Conservation (phyloP, 768 basidiomycete species). For the Lentinula lateritia region DNA sequence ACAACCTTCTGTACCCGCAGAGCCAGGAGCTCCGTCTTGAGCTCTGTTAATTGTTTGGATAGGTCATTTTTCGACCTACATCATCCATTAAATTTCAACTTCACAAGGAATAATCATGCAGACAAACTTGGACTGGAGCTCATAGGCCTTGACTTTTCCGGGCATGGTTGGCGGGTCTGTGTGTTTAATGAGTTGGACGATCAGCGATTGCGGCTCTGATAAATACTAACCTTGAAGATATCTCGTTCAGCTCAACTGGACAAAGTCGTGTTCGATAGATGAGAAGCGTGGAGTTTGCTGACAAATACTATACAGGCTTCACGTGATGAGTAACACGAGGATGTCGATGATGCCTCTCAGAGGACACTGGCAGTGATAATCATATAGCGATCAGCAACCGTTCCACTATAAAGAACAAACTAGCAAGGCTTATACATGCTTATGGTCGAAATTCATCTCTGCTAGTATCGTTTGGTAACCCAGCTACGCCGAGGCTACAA, state of each 20-base stretch:
- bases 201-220: background rate
- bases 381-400: no score
- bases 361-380: no score
- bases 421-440: no score
- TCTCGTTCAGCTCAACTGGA: background rate
- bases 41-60: constrained; percentile 85
- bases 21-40: constrained; percentile 91
- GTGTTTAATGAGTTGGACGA: background rate
- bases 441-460: no score
- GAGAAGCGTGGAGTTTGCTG: background rate
- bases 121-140: constrained; percentile 89
- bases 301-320: background rate
- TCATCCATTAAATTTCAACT: constrained; percentile 9
- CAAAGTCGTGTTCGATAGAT: background rate
- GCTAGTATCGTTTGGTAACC: no score
- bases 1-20: constrained; percentile 98
- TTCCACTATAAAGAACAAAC: no score
- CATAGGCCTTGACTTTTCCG: constrained; percentile 93
- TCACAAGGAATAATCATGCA: background rate
- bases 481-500: no score
- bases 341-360: no score
- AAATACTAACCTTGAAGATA: constrained; percentile 8
- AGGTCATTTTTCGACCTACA: constrained; percentile 94
- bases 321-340: background rate
- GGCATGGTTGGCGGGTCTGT: constrained; percentile 55